These are phyloP conservation scores for Novymonas esmeraldas DNA, from an alignment of 208 protist genomes.

Conservation along the genomic window DNA sequence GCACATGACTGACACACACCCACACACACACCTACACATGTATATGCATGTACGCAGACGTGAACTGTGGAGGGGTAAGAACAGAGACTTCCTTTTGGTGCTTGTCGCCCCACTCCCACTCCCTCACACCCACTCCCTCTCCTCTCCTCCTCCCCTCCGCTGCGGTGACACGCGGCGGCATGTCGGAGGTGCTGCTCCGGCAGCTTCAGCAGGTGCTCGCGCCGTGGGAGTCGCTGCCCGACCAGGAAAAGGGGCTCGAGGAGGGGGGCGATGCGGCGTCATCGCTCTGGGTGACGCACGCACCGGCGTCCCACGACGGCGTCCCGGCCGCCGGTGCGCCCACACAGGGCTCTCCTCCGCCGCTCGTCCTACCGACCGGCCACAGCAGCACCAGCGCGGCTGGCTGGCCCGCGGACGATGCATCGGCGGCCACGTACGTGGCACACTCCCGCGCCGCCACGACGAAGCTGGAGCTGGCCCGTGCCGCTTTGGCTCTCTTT, in stretches of 20 bases:
- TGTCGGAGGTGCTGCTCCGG: conserved; percentile 39
- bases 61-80: too few relatives aligned
- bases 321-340: background rate
- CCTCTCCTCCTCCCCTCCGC: too few relatives aligned
- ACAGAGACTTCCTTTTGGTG: background rate
- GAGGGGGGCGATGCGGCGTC: background rate
- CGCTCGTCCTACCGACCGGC: too few relatives aligned
- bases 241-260: background rate
- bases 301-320: background rate
- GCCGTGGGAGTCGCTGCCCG: conserved; percentile 46
- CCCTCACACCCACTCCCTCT: background rate
- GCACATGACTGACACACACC: background rate
- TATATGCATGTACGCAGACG: background rate
- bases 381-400: background rate
- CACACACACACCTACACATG: background rate
- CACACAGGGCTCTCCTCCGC: too few relatives aligned
- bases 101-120: background rate
- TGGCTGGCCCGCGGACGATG: background rate
- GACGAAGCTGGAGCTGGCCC: conserved; percentile 63
- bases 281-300: background rate
- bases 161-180: background rate
- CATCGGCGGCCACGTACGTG: background rate
- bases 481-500: conserved; percentile 80
- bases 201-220: conserved; percentile 64
- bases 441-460: conserved; percentile 22